Percentiles rank a stretch among this genome's conserved stretches.
Conservation (phyloP, 2,329 filamentous ascomycete species). For the Talaromyces sp. region DNA sequence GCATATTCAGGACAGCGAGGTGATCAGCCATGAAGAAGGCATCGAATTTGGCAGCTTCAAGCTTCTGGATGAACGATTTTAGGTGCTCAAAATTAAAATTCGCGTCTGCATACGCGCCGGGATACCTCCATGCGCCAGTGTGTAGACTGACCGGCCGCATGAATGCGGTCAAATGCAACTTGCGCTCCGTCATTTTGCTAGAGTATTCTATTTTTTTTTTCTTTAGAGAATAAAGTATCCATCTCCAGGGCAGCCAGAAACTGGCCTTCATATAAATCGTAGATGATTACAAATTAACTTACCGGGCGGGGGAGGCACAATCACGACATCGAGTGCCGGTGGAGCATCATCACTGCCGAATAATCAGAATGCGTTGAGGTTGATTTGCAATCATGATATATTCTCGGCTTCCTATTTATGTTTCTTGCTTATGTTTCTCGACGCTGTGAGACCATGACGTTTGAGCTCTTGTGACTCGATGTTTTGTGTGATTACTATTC, state of each 20-base stretch:
- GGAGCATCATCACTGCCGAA: not conserved
- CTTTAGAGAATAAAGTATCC: too few species aligned
- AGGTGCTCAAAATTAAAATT: slow-evolving; percentile 55
- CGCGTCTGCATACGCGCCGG: slow-evolving; percentile 50
- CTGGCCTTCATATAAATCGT: not conserved
- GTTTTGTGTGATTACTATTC: not conserved
- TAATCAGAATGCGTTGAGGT: not conserved
- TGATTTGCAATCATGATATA: not conserved
- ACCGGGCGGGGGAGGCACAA: not conserved
- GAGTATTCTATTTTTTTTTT: not conserved
- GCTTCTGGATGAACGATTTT: slow-evolving; percentile 49
- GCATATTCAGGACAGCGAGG: slow-evolving; percentile 52
- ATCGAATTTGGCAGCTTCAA: slow-evolving; percentile 52
- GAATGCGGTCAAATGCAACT: slow-evolving; percentile 53
- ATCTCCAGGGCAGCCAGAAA: not conserved
- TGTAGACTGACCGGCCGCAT: slow-evolving; percentile 55
- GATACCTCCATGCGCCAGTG: slow-evolving; percentile 54
- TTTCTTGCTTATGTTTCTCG: not conserved
- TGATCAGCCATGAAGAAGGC: slow-evolving; percentile 56
- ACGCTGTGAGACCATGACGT: not conserved
- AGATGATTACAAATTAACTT: not conserved
- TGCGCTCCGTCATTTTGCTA: slow-evolving; percentile 12
- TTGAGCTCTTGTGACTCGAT: not conserved
- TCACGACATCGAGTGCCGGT: not conserved
- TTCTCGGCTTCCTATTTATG: not conserved